Evolutionary conservation across 352 stramenopile species (phyloP).

Genomic region (Pythium utonaiense): DNA sequence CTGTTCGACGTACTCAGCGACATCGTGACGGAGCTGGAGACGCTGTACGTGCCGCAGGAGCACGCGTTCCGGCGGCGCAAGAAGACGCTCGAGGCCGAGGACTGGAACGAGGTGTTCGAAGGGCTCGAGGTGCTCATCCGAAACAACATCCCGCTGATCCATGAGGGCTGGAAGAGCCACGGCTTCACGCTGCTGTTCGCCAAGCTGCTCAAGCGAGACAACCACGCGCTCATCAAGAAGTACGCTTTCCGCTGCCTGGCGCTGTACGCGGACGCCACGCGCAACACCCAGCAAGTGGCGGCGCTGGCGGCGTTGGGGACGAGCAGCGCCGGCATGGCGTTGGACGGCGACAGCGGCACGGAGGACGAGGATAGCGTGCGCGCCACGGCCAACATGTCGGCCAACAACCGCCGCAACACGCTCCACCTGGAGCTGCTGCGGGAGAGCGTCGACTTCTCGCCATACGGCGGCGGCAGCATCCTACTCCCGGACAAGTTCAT

Average conservation of each 20-base stretch:
- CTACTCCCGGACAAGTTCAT: constrained; percentile 75
- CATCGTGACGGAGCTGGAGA: constrained; percentile 81
- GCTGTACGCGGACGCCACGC: constrained; percentile 76
- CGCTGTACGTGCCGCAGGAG: constrained; percentile 77
- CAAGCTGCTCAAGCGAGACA: constrained; percentile 82
- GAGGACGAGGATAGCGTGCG: constrained; percentile 35
- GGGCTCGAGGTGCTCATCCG: constrained; percentile 78
- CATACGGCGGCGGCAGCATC: constrained; percentile 80
- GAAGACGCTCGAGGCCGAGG: constrained; percentile 78
- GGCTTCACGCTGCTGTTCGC: constrained; percentile 79
- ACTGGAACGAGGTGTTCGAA: constrained; percentile 89
- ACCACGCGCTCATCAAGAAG: constrained; percentile 88
- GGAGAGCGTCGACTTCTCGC: constrained; percentile 84
- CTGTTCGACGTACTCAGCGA: constrained; percentile 80
- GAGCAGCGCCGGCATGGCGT: constrained; percentile 20
- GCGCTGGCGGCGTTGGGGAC: constrained; percentile 17
- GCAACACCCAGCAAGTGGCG: constrained; percentile 64
- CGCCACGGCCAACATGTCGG: constrained; percentile 35
- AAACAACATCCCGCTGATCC: constrained; percentile 60
- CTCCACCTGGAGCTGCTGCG: constrained; percentile 74
- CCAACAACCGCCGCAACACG: constrained; percentile 43
- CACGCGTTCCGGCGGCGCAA: constrained; percentile 80
- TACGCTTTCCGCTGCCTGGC: constrained; percentile 85
- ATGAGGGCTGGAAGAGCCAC: constrained; percentile 81
- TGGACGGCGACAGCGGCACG: constrained; percentile 48